A percentile compares a stretch with the other conserved stretches of the same genome.
These are phyloP conservation scores for Piloderma croceum DNA, from an alignment of 768 basidiomycete genomes.

Conservation along the genomic window DNA sequence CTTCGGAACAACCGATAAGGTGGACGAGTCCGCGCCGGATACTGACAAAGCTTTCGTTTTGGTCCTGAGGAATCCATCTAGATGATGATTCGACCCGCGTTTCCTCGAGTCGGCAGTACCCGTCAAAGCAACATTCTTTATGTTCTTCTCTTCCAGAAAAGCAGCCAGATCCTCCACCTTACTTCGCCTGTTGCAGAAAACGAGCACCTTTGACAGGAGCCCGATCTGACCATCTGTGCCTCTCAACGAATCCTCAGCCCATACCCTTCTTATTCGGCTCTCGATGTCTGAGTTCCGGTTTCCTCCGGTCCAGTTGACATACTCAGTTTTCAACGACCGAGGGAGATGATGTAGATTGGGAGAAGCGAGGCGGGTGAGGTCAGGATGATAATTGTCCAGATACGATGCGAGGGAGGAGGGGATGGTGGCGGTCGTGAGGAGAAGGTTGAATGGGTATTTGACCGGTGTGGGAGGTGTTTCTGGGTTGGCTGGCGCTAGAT, in stretches of 20 bases:
- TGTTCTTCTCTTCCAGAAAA: constrained; percentile 54
- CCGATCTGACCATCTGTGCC: constrained; percentile 6
- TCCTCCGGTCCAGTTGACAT: constrained; percentile 72
- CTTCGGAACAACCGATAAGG: constrained; percentile 8
- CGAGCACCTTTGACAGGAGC: constrained; percentile 59
- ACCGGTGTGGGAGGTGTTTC: constrained; percentile 11
- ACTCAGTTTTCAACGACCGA: constrained; percentile 59
- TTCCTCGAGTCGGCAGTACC: constrained; percentile 52
- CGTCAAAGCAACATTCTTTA: constrained; percentile 62
- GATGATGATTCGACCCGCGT: constrained; percentile 67
- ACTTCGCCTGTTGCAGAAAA: constrained; percentile 77
- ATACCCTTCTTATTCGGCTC: constrained; percentile 63
- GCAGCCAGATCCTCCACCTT: constrained; percentile 59
- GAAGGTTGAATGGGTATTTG: constrained; percentile 71
- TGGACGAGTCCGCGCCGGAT: constrained; percentile 3
- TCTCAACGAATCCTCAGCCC: constrained; percentile 56
- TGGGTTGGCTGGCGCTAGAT: constrained; percentile 18
- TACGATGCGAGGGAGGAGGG: constrained; percentile 68
- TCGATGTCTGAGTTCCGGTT: constrained; percentile 80
- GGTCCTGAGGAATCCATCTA: constrained; percentile 64
- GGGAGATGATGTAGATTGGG: constrained; percentile 80
- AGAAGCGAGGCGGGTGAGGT: constrained; percentile 68
- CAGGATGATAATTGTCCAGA: constrained; percentile 56
- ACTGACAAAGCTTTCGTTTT: constrained; percentile 2
- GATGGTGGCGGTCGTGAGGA: constrained; percentile 85